A percentile compares a stretch with the other conserved stretches of the same genome.
These are phyloP conservation scores for Leptographium wingfieldii DNA, from an alignment of 2,329 filamentous ascomycete species.

Conservation along the genomic window DNA sequence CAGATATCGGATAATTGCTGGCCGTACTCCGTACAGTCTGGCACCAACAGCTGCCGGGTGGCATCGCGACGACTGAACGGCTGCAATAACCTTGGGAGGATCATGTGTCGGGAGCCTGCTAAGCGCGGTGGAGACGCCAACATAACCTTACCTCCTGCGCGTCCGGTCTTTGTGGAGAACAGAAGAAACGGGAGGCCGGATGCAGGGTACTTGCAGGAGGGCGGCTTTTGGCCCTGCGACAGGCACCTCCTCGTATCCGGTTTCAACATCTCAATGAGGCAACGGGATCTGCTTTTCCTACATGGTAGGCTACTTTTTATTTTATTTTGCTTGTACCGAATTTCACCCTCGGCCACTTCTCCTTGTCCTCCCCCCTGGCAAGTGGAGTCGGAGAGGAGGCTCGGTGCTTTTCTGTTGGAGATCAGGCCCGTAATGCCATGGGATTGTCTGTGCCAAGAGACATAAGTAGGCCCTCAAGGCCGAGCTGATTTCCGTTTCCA, in stretches of 20 bases:
- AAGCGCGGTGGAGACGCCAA: background rate
- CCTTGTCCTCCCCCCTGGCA: slow-evolving; percentile 4
- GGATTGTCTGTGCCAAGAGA: slow-evolving; percentile 13
- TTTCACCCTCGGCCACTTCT: background rate
- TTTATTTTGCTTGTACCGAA: background rate
- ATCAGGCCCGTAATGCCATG: slow-evolving; percentile 1
- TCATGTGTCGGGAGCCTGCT: background rate
- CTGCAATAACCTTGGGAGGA: background rate
- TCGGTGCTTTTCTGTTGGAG: slow-evolving; percentile 2
- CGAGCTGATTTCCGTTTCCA: slow-evolving; percentile 6
- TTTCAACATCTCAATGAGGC: slow-evolving; percentile 18
- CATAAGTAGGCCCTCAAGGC: slow-evolving; percentile 11
- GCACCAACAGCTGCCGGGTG: background rate
- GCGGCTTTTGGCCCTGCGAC: slow-evolving; percentile 14
- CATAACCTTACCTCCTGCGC: background rate
- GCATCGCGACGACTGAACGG: background rate
- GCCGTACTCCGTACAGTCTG: background rate
- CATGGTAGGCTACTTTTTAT: background rate
- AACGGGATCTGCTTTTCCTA: slow-evolving; percentile 18
- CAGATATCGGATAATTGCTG: background rate
- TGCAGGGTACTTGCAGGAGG: background rate
- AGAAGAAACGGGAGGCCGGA: background rate
- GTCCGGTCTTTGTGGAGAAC: background rate
- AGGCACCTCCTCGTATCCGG: slow-evolving; percentile 15
- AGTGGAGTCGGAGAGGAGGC: background rate